Evolutionary conservation across 2,329 filamentous ascomycete species (phyloP), one percentile per base, ranked within the genome.

Genomic region (Aspergillus sp.): DNA sequence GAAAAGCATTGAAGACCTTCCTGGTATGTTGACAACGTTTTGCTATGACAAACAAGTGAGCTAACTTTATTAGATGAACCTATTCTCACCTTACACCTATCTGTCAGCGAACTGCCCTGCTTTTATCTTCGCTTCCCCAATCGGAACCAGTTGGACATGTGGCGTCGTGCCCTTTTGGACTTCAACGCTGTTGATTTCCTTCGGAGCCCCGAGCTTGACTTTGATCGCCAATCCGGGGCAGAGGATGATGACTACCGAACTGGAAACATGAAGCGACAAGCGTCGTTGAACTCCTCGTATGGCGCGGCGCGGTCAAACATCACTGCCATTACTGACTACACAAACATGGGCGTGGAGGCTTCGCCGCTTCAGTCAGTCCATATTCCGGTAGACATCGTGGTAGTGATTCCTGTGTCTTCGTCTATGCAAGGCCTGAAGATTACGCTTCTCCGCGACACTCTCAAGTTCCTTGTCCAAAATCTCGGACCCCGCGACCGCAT

Each of bases 371-470:
- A 48, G 90, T 97, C 73, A 0, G 76, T 96, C 31, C 95, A 99
- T 71, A 91, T 98, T 15, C 93, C 95, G 2, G 86, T 98, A 54
- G 95, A 99, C 70, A 87, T 99, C 31, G 93, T 99, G 0, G 91
- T 98, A 0, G 95, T 99, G 21, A 93, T 99, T 35, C 95, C 95
- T 0, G 92, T 99, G 6, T 98, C 95, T 0, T 96, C 93, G 1
- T 98, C 95, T 0, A 99, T 98, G 93, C 95, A 98, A 75, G 95
- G 95, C n/a, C 85, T 99, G 60, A 99, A 99, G 79, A 97, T 98
- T 70, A 96, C 93, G 61, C 82, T 99, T 1, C 86, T 99, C 14
- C 88, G 92, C 43, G 95, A 99, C 74, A 90, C 93, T 0, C 82
- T 99, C 37, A 91, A 90, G 58, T 99, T 98, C 73, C 88, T 99